Percentiles rank a stretch among this genome's conserved stretches.
These are phyloP conservation scores for Ogataea paraovalis DNA, from an alignment of 805 yeast genomes.

Conservation along the genomic window DNA sequence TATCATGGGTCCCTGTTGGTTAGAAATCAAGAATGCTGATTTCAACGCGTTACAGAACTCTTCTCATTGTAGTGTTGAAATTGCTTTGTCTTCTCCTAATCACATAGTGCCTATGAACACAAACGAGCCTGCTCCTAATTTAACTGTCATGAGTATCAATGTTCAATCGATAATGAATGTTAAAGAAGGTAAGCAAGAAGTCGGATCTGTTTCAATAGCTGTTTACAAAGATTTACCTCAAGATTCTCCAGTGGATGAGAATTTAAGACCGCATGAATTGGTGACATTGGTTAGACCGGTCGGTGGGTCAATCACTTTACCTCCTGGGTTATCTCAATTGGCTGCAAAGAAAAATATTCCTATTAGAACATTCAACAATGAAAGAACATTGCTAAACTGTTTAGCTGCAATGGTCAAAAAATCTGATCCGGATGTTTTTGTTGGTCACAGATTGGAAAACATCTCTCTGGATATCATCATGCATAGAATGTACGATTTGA, in stretches of 20 bases:
- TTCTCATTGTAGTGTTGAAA: conserved; percentile 80
- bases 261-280: conserved; percentile 53
- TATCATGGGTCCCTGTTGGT: conserved; percentile 98
- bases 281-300: conserved; percentile 80
- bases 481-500: conserved; percentile 73
- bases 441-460: conserved; percentile 84
- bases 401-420: conserved; percentile 65
- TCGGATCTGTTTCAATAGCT: conserved; percentile 77
- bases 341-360: conserved; percentile 52
- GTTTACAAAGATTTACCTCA: conserved; percentile 66
- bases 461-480: conserved; percentile 74
- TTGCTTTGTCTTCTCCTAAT: conserved; percentile 48
- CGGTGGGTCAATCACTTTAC: conserved; percentile 56
- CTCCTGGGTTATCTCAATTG: conserved; percentile 67
- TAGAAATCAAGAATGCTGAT: conserved; percentile 64
- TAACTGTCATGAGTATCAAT: conserved; percentile 70
- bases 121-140: conserved; percentile 52
- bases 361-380: conserved; percentile 63
- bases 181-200: conserved; percentile 76
- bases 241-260: conserved; percentile 68
- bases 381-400: conserved; percentile 68
- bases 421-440: conserved; percentile 85
- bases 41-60: conserved; percentile 55
- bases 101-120: conserved; percentile 43
- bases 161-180: conserved; percentile 78